Conservation (phyloP, 148 eudicot genomes). For the Persicaria tinctoria region DNA sequence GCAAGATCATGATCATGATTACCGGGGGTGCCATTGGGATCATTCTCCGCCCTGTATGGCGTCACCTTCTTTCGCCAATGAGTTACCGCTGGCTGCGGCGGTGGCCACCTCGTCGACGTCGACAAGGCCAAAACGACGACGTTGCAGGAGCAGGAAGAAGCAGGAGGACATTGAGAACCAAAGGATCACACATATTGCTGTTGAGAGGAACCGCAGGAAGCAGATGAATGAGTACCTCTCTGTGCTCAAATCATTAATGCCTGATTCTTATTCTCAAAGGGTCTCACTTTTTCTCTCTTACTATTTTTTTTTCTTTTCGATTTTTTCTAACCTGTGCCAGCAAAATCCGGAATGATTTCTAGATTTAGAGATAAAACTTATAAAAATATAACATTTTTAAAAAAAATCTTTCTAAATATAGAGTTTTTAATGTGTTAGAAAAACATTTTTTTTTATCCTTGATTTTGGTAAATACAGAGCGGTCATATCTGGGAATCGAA, state of each 20-base stretch:
- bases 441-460: no score
- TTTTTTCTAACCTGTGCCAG: not conserved
- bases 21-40: not conserved
- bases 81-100: not conserved
- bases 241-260: constrained; percentile 70
- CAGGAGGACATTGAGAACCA: constrained; percentile 75
- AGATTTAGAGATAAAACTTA: no score
- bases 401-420: no score
- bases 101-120: not conserved
- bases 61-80: no score
- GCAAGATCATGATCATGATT: not conserved
- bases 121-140: constrained; percentile 1
- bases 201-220: constrained; percentile 79
- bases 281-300: constrained; percentile 19
- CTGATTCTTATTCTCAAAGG: constrained; percentile 69
- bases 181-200: constrained; percentile 86
- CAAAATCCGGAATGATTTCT: not conserved
- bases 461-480: no score
- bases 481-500: no score
- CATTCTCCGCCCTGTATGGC: no score
- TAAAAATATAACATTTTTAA: no score
- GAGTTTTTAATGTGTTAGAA: no score
- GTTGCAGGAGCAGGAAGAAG: constrained; percentile 39
- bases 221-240: constrained; percentile 91
- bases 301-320: not conserved